A percentile compares a stretch with the other conserved stretches of the same genome.
phyloP scores from a whole-genome alignment of 805 yeast species.

The Saccharomycopsis malanga region DNA sequence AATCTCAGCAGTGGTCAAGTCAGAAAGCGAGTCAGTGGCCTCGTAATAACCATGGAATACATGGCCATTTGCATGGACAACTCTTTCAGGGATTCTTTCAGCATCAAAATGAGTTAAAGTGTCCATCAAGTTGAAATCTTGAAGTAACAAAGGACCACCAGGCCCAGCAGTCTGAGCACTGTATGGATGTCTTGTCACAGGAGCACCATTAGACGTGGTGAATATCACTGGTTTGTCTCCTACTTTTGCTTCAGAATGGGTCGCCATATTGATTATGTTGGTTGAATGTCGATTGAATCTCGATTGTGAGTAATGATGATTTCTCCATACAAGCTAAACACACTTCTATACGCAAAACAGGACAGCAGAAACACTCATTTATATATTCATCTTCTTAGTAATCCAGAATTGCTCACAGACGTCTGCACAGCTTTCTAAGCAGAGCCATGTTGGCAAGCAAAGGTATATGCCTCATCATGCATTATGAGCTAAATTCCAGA shows the following conservation, averaged over 20 bases:
- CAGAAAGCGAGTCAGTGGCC: slow-evolving; percentile 50
- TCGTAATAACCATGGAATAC: slow-evolving; percentile 57
- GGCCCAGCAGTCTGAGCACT: slow-evolving; percentile 48
- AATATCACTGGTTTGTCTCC: slow-evolving; percentile 13
- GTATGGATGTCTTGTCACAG: slow-evolving; percentile 44
- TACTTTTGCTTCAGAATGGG: background rate
- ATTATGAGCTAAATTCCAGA: no score
- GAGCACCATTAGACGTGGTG: slow-evolving; percentile 49
- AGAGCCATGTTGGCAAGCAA: no score
- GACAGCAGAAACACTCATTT: no score
- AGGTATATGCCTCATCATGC: no score
- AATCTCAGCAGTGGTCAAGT: slow-evolving; percentile 39
- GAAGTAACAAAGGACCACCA: slow-evolving; percentile 51
- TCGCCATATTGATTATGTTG: no score
- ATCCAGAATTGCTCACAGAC: no score
- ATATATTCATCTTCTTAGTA: no score
- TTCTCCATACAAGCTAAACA: no score
- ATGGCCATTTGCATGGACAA: slow-evolving; percentile 61
- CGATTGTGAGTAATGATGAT: no score
- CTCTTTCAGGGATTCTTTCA: slow-evolving; percentile 61
- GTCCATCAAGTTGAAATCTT: slow-evolving; percentile 53
- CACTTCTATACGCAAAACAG: no score
- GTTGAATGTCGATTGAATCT: no score
- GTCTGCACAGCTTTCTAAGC: no score
- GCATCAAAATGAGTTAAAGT: slow-evolving; percentile 53